Percentiles rank a stretch among this genome's conserved stretches.
Evolutionary conservation across 352 stramenopile genomes (phyloP).

Genomic region (Pythium aphanidermatum): DNA sequence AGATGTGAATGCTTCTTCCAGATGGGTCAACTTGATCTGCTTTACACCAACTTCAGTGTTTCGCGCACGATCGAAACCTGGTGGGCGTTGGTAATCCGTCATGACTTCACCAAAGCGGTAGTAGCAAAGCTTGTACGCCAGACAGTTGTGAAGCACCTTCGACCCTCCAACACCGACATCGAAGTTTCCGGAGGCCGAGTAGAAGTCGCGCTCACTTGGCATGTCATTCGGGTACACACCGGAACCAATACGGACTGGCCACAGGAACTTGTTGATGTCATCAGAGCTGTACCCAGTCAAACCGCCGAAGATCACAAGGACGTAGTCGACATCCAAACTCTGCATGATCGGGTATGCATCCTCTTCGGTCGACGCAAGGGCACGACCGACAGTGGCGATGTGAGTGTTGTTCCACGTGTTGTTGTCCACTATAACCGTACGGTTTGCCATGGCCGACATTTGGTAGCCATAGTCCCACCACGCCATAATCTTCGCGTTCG

Average conservation of each 20-base stretch:
- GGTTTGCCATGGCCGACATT: conserved; percentile 69
- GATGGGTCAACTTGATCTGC: conserved; percentile 85
- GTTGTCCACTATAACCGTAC: conserved; percentile 88
- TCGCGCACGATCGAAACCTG: conserved; percentile 83
- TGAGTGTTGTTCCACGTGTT: conserved; percentile 97
- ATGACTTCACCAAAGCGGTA: conserved; percentile 90
- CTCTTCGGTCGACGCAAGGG: conserved; percentile 60
- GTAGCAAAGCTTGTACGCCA: conserved; percentile 94
- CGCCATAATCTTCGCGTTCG: conserved; percentile 57
- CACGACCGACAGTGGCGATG: conserved; percentile 90
- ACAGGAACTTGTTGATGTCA: conserved; percentile 93
- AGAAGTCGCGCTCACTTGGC: conserved; percentile 83
- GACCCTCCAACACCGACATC: conserved; percentile 77
- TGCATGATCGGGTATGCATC: conserved; percentile 61
- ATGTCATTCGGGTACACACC: conserved; percentile 86
- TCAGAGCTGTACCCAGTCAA: conserved; percentile 70
- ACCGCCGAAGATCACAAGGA: conserved; percentile 72
- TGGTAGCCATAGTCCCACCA: conserved; percentile 88
- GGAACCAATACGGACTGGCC: conserved; percentile 90
- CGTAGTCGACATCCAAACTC: conserved; percentile 71
- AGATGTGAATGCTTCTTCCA: conserved; percentile 93
- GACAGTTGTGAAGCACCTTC: conserved; percentile 86
- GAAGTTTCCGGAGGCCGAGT: conserved; percentile 76
- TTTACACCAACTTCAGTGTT: conserved; percentile 88
- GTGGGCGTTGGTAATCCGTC: conserved; percentile 74